A percentile compares a stretch with the other conserved stretches of the same genome.
These are phyloP conservation scores for Amanita phalloides DNA, from an alignment of 768 basidiomycete species.

Conservation along the genomic window DNA sequence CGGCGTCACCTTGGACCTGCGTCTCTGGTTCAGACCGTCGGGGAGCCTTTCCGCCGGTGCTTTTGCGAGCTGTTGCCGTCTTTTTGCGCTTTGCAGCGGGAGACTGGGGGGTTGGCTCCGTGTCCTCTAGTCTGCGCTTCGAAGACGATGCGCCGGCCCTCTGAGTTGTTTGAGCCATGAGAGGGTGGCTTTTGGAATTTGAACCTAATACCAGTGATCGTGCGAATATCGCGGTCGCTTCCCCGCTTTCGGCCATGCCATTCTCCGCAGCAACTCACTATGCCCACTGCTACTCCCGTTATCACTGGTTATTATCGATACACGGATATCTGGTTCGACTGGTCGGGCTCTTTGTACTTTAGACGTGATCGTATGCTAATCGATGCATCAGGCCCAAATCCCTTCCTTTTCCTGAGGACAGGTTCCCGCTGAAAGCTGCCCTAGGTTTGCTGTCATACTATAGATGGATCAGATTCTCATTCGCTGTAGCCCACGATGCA, in stretches of 20 bases:
- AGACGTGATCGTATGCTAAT: not conserved
- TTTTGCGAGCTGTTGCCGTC: constrained; percentile 69
- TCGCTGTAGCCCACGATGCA: constrained; percentile 45
- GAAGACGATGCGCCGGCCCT: constrained; percentile 27
- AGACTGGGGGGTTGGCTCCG: constrained; percentile 33
- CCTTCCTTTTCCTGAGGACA: constrained; percentile 49
- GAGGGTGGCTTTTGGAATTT: constrained; percentile 1
- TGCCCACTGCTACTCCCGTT: constrained; percentile 25
- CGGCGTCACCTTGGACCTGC: constrained; percentile 8
- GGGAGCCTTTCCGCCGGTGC: constrained; percentile 61
- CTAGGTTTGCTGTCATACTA: constrained; percentile 26
- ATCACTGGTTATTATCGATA: constrained; percentile 73
- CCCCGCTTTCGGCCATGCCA: constrained; percentile 1
- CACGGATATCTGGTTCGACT: constrained; percentile 79
- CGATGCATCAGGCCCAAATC: constrained; percentile 41
- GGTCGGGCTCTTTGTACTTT: constrained; percentile 27
- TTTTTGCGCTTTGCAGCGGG: constrained; percentile 41
- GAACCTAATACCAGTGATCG: constrained; percentile 11
- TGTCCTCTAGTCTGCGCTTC: constrained; percentile 36
- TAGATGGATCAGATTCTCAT: not conserved
- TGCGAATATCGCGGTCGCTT: constrained; percentile 7
- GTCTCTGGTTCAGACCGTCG: constrained; percentile 18
- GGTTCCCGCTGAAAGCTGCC: constrained; percentile 54
- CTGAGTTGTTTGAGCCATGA: constrained; percentile 67
- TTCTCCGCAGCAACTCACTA: constrained; percentile 7